Conservation (phyloP, 768 basidiomycete species). For the Suillus occidentalis region DNA sequence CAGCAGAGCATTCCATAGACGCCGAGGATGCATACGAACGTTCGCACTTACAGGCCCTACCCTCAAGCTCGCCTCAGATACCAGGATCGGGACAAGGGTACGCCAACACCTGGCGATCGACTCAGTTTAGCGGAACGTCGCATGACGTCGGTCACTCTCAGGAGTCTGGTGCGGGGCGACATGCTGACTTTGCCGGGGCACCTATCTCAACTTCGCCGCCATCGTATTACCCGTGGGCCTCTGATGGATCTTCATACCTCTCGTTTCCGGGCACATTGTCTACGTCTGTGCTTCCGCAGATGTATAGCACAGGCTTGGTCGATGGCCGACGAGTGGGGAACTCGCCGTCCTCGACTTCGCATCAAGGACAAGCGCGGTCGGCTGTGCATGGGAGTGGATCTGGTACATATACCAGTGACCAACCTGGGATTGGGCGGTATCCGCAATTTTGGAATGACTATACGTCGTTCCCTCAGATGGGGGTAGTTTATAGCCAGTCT, state of each 20-base stretch:
- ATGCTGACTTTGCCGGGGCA: slow-evolving; percentile 11
- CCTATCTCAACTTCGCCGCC: slow-evolving; percentile 18
- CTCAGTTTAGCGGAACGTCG: slow-evolving; percentile 17
- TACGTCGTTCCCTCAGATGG: slow-evolving; percentile 50
- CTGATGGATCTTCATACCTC: slow-evolving; percentile 32
- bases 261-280: slow-evolving; percentile 51
- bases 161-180: slow-evolving; percentile 5
- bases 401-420: slow-evolving; percentile 19
- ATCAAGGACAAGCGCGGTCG: slow-evolving; percentile 19
- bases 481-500: slow-evolving; percentile 36
- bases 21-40: slow-evolving; percentile 33
- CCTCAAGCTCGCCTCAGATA: slow-evolving; percentile 6
- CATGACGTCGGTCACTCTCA: slow-evolving; percentile 2
- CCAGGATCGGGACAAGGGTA: slow-evolving; percentile 20
- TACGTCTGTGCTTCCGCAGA: slow-evolving; percentile 71
- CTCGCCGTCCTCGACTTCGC: slow-evolving; percentile 14
- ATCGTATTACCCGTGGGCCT: slow-evolving; percentile 49
- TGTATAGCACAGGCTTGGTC: slow-evolving; percentile 71
- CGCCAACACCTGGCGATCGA: slow-evolving; percentile 31
- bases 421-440: slow-evolving; percentile 34
- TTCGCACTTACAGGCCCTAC: slow-evolving; percentile 17
- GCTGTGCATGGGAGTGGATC: slow-evolving; percentile 15
- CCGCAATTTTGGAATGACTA: slow-evolving; percentile 60
- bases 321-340: slow-evolving; percentile 43
- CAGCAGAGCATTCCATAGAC: slow-evolving; percentile 51